These are phyloP conservation scores for Hirschioporus abietinus DNA, from an alignment of 768 basidiomycete species.

Conservation along the genomic window DNA sequence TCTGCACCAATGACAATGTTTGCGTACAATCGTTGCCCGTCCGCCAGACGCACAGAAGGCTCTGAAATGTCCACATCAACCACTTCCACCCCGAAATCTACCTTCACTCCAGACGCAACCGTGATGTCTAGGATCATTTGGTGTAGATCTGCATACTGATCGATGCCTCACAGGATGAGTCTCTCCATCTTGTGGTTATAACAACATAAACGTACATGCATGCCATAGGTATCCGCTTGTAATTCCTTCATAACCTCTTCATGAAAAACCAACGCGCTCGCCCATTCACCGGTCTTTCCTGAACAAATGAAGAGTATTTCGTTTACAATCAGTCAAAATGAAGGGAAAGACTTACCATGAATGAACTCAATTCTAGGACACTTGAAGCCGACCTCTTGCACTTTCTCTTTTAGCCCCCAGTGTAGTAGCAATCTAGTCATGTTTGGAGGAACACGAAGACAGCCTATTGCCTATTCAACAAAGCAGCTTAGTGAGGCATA, in stretches of 20 bases:
- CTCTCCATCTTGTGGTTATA: not conserved
- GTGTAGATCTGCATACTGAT: conserved; percentile 51
- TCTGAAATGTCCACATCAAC: conserved; percentile 19
- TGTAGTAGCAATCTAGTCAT: conserved; percentile 39
- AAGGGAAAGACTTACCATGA: conserved; percentile 29
- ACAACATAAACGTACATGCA: not conserved
- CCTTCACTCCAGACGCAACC: conserved; percentile 39
- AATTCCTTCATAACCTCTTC: conserved; percentile 2
- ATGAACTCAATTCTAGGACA: conserved; percentile 36
- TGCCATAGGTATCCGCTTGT: not conserved
- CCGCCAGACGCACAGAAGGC: conserved; percentile 27
- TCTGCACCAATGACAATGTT: conserved; percentile 61
- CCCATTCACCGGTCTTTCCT: not conserved
- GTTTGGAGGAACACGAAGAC: conserved; percentile 24
- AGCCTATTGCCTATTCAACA: not conserved
- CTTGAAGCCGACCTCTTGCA: conserved; percentile 32
- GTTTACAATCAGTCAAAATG: not conserved
- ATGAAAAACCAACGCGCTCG: not conserved
- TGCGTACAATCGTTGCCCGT: conserved; percentile 38
- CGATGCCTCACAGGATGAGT: not conserved
- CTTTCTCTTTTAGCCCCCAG: conserved; percentile 43
- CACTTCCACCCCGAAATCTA: conserved; percentile 35
- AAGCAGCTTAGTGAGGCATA: not conserved
- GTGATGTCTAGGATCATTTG: conserved; percentile 43
- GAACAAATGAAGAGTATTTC: not conserved